Percentiles rank a stretch among this genome's conserved stretches.
Conservation (phyloP, 177 flowering plant species). For the Vitis hybrid region DNA sequence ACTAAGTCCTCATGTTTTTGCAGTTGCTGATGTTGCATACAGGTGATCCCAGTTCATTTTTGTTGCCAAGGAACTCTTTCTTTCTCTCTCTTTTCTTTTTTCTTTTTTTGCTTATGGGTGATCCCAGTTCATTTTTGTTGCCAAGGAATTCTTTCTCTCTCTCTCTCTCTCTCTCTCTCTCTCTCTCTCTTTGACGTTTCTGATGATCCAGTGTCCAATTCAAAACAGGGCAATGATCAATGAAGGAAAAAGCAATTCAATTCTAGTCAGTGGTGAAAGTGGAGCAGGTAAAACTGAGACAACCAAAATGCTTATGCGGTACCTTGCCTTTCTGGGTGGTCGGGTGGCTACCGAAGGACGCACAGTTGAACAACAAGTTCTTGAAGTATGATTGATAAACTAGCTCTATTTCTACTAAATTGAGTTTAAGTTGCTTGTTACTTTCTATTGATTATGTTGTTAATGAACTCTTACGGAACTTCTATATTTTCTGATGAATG, state of each 20-base stretch:
- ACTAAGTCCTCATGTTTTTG: conserved; percentile 77
- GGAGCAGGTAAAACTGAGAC: conserved; percentile 95
- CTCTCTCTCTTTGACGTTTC: neutral
- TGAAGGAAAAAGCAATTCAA: conserved; percentile 80
- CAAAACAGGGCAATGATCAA: conserved; percentile 71
- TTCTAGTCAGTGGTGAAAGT: conserved; percentile 90
- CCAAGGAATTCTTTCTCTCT: neutral
- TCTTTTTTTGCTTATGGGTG: conserved; percentile 51
- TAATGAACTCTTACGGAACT: neutral
- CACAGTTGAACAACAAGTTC: conserved; percentile 91
- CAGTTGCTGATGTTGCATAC: conserved; percentile 75
- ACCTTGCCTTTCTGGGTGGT: conserved; percentile 83
- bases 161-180: neutral
- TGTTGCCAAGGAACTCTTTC: too few relatives aligned
- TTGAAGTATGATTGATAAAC: conserved; percentile 53
- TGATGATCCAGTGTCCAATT: neutral
- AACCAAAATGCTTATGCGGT: conserved; percentile 86
- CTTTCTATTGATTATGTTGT: neutral
- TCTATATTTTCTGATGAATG: conserved; percentile 13
- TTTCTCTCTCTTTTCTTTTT: neutral
- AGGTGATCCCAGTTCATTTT: conserved; percentile 28
- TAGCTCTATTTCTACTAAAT: neutral
- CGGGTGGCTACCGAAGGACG: conserved; percentile 73
- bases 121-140: neutral
- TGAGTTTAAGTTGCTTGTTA: conserved; percentile 1